Percentiles rank a stretch among this genome's conserved stretches.
These are phyloP conservation scores for Hypomontagnella monticulosa DNA, from an alignment of 495 filamentous ascomycete genomes.

Conservation along the genomic window DNA sequence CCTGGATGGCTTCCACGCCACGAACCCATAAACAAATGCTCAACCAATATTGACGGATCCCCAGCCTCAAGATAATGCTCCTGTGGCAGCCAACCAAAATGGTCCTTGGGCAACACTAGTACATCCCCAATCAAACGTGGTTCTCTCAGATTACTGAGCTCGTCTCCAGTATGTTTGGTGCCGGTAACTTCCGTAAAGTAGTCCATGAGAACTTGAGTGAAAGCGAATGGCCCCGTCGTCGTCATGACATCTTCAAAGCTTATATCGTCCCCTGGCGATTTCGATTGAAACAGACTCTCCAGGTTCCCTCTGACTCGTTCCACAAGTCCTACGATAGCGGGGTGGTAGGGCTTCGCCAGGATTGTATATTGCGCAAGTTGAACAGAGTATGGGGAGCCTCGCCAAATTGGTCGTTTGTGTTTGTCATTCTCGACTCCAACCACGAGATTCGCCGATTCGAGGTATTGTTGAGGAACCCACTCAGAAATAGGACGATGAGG, in stretches of 20 bases:
- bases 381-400: conserved; percentile 37
- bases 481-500: conserved; percentile 48
- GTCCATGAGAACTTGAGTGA: conserved; percentile 34
- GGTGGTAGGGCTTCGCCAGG: conserved; percentile 49
- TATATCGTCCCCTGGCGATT: not conserved
- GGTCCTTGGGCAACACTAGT: conserved; percentile 39
- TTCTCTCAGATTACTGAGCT: conserved; percentile 27
- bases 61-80: conserved; percentile 10
- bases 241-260: conserved; percentile 37
- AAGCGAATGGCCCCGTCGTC: conserved; percentile 36
- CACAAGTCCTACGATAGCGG: conserved; percentile 31
- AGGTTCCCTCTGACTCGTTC: conserved; percentile 36
- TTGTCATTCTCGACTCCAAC: conserved; percentile 57
- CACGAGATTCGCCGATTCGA: conserved; percentile 45
- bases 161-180: conserved; percentile 20
- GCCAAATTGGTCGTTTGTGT: conserved; percentile 39
- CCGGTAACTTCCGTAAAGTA: conserved; percentile 23
- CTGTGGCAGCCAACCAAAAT: conserved; percentile 34
- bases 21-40: conserved; percentile 32
- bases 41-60: conserved; percentile 18
- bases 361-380: conserved; percentile 57
- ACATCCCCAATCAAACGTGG: conserved; percentile 36
- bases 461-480: conserved; percentile 51
- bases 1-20: conserved; percentile 26
- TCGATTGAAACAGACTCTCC: conserved; percentile 6